These are phyloP conservation scores for Saccharomyces hybrid DNA, from an alignment of 1,139 yeast species.

Conservation along the genomic window DNA sequence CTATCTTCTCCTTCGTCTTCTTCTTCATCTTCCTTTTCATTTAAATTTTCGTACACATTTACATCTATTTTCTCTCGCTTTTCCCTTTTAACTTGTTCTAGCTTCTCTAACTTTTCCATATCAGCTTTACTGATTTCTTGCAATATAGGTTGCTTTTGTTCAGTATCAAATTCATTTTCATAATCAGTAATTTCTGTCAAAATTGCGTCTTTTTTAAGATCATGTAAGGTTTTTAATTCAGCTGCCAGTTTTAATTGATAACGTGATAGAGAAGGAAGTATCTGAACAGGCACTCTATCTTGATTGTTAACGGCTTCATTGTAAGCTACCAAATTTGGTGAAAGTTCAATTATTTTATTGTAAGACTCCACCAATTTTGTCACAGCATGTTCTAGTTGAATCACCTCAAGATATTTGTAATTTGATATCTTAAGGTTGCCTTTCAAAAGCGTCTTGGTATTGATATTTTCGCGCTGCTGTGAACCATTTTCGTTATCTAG, in stretches of 20 bases:
- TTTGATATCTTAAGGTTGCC: not conserved
- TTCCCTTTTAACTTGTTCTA: not conserved
- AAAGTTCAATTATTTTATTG: constrained; percentile 42
- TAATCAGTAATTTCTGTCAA: constrained; percentile 40
- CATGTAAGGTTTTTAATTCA: constrained; percentile 46
- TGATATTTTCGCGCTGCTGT: not conserved
- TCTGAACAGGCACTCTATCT: constrained; percentile 11
- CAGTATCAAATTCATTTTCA: constrained; percentile 28
- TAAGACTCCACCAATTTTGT: constrained; percentile 46
- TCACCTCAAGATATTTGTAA: constrained; percentile 32
- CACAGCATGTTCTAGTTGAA: constrained; percentile 43
- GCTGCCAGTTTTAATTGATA: constrained; percentile 9
- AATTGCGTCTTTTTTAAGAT: constrained; percentile 39
- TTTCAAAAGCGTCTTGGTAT: not conserved
- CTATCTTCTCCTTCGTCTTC: constrained; percentile 16
- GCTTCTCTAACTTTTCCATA: constrained; percentile 13
- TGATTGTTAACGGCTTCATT: constrained; percentile 36
- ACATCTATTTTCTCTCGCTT: not conserved
- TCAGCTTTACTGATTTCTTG: constrained; percentile 15
- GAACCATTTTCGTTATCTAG: not conserved
- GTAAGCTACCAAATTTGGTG: constrained; percentile 45
- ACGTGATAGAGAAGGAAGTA: constrained; percentile 5
- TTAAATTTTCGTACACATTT: constrained; percentile 1
- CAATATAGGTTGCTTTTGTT: constrained; percentile 21
- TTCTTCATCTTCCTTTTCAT: constrained; percentile 5